Percentiles rank a stretch among this genome's conserved stretches.
Conservation (phyloP, 1,139 yeast genomes). For the Scheffersomyces illinoinensis region DNA sequence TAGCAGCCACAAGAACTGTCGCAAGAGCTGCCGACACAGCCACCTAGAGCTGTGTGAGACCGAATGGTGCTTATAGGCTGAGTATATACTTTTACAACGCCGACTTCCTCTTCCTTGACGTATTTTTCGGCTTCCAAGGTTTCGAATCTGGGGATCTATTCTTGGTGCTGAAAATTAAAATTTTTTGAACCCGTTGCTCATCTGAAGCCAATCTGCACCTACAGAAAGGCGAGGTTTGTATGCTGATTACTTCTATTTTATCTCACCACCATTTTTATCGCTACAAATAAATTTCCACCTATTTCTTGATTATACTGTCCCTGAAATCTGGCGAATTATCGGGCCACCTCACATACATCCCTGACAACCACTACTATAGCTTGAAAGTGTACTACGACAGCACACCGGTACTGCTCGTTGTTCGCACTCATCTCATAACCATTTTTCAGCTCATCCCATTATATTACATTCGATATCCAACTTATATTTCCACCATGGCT, state of each 20-base stretch:
- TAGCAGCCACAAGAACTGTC: background rate
- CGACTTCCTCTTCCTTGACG: background rate
- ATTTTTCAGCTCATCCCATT: background rate
- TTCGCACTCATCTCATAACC: background rate
- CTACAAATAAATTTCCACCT: background rate
- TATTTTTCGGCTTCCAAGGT: background rate
- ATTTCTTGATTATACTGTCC: background rate
- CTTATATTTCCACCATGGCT: constrained; percentile 6
- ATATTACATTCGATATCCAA: background rate
- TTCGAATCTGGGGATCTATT: background rate
- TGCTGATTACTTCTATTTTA: background rate
- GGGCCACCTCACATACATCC: background rate
- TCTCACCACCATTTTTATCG: background rate
- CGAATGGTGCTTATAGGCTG: background rate
- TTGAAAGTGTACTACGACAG: background rate
- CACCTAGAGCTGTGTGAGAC: background rate
- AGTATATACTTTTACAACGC: background rate
- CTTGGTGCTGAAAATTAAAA: background rate
- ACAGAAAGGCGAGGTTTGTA: background rate
- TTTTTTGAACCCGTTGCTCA: background rate
- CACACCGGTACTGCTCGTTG: background rate
- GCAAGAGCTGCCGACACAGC: background rate
- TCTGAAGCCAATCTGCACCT: background rate
- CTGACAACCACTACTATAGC: background rate
- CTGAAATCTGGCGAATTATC: background rate